Percentiles rank a stretch among this genome's conserved stretches.
Evolutionary conservation across 129 eudicot genomes (phyloP).

Genomic region (Daucus carota): DNA sequence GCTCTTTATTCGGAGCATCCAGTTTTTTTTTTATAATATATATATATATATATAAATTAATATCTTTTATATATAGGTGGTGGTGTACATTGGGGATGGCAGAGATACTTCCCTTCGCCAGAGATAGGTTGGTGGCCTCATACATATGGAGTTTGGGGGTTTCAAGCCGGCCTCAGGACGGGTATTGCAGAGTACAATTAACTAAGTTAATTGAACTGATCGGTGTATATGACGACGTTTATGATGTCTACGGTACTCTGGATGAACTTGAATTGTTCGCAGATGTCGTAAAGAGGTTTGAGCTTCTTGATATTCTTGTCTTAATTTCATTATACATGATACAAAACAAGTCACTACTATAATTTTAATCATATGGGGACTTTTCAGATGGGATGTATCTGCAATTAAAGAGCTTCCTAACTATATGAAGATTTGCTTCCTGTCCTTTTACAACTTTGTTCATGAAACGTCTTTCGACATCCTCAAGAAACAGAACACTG

Average conservation of each 20-base stretch:
- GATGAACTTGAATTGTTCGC: background rate
- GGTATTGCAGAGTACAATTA: background rate
- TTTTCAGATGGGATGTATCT: background rate
- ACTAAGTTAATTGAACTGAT: background rate
- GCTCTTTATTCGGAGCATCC: too few species aligned
- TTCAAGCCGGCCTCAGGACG: background rate
- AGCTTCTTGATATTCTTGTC: background rate
- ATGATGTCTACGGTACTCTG: background rate
- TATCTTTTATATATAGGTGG: background rate
- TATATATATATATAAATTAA: too few species aligned
- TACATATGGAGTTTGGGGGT: background rate
- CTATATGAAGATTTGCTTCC: slow-evolving; percentile 34
- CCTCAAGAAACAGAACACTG: background rate
- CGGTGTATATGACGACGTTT: background rate
- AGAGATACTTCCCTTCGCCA: background rate
- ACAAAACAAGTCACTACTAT: background rate
- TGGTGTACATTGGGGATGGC: background rate
- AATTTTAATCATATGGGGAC: background rate
- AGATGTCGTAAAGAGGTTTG: background rate
- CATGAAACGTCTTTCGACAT: slow-evolving; percentile 29
- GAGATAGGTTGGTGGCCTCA: background rate
- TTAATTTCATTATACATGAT: background rate
- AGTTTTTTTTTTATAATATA: too few species aligned
- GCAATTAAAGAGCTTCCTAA: slow-evolving; percentile 24
- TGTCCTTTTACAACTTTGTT: slow-evolving; percentile 18